phyloP scores from a whole-genome alignment of 2,329 filamentous ascomycete genomes.

The Colletotrichum sp. region DNA sequence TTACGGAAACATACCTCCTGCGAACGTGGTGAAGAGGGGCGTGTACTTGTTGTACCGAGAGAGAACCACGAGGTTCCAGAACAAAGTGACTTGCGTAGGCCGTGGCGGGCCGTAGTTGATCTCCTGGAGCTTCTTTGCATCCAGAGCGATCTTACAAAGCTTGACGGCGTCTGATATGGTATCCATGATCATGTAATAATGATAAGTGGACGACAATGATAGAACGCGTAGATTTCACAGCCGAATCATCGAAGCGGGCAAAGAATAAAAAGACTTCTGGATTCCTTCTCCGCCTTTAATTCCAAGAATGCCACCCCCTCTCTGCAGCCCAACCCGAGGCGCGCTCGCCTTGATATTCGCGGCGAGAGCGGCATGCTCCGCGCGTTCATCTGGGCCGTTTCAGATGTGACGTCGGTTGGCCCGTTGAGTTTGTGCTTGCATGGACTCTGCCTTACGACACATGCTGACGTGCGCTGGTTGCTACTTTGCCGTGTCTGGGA shows the following conservation, averaged over 20 bases:
- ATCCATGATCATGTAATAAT: conserved; percentile 7
- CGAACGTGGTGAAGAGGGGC: conserved; percentile 15
- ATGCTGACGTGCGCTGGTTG: background rate
- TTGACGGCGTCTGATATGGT: conserved; percentile 3
- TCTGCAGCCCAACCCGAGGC: background rate
- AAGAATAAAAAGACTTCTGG: background rate
- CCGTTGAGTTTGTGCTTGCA: conserved; percentile 13
- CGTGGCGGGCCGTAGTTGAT: conserved; percentile 10
- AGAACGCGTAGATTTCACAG: background rate
- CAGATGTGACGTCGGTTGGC: conserved; percentile 14
- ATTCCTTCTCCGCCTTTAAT: background rate
- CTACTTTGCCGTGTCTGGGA: conserved; percentile 6
- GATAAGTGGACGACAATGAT: background rate
- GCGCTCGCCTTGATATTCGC: background rate
- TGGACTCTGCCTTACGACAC: conserved; percentile 1
- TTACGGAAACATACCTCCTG: conserved; percentile 1
- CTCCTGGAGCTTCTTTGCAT: conserved; percentile 1
- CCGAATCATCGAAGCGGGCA: background rate
- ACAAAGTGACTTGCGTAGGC: conserved; percentile 10
- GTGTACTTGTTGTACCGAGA: conserved; percentile 19
- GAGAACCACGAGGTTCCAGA: conserved; percentile 11
- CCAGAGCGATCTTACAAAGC: conserved; percentile 2
- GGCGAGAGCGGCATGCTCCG: background rate
- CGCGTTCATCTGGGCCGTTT: conserved; percentile 12
- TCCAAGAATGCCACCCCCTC: background rate